Conservation (phyloP, 2,329 filamentous ascomycete genomes). For the Orbilia brochopaga region DNA sequence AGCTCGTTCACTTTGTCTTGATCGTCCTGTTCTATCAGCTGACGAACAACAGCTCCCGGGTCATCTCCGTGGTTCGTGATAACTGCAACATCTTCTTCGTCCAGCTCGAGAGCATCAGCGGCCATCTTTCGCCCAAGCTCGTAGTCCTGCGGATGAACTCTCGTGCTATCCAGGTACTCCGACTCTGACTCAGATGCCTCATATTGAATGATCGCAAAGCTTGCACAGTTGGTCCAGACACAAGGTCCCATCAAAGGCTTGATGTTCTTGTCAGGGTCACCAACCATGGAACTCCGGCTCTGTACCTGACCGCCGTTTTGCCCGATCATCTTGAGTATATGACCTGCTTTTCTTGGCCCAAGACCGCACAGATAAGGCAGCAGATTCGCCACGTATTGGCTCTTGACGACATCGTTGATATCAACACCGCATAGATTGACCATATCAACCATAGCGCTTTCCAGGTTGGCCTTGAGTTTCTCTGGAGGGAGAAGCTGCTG, state of each 20-base stretch:
- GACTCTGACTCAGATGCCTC: slow-evolving; percentile 80
- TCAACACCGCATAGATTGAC: slow-evolving; percentile 96
- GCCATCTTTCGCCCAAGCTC: slow-evolving; percentile 98
- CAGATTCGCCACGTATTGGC: slow-evolving; percentile 83
- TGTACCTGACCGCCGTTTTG: slow-evolving; percentile 85
- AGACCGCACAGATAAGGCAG: slow-evolving; percentile 90
- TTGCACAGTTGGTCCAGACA: slow-evolving; percentile 96
- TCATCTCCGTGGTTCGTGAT: slow-evolving; percentile 85
- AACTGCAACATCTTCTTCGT: slow-evolving; percentile 96
- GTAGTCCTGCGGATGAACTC: slow-evolving; percentile 97
- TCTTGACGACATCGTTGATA: slow-evolving; percentile 81
- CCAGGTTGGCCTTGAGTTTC: slow-evolving; percentile 81
- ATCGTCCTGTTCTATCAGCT: slow-evolving; percentile 91
- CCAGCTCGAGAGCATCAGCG: slow-evolving; percentile 91
- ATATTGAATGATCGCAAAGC: slow-evolving; percentile 89
- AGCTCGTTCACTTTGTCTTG: slow-evolving; percentile 96
- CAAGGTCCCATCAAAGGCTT: slow-evolving; percentile 81
- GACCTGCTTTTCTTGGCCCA: slow-evolving; percentile 86
- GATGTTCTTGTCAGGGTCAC: slow-evolving; percentile 80
- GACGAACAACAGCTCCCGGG: slow-evolving; percentile 85
- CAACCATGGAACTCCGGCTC: slow-evolving; percentile 84
- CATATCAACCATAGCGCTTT: slow-evolving; percentile 98
- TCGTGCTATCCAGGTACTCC: slow-evolving; percentile 93
- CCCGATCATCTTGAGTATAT: slow-evolving; percentile 86
- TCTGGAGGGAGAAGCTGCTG: slow-evolving; percentile 88